Base-by-base conservation (phyloP, 1,139 yeast genomes). In the Taphrina deformans region DNA sequence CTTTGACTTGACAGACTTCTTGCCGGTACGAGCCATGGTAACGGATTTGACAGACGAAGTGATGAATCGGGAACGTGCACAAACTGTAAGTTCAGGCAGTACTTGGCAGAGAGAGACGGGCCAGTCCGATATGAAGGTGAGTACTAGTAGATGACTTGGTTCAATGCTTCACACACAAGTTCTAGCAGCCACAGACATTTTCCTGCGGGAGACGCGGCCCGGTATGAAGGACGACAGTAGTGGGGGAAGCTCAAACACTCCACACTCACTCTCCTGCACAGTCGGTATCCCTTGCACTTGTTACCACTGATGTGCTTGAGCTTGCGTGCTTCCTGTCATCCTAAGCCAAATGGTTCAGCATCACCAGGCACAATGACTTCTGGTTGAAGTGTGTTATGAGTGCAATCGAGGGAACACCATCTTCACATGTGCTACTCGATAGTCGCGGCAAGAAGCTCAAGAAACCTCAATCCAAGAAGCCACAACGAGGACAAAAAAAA, bases 11-110 rank as follows among this genome's bases (percentile, higher is more conserved):
- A 45, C 44, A 9, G 63, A 59, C 40, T 50, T 59, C 24, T 59
- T 59, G 23, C 63, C 63, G 4, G 63, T 59, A 7, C 63, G 46
- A 5, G 63, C 63, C 63, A 59, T 59, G 7, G n/a, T n/a, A 1
- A 5, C n/a, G n/a, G n/a, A n/a, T n/a, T n/a, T n/a, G n/a, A n/a
- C n/a, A n/a, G n/a, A n/a, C n/a, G n/a, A n/a, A n/a, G n/a, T n/a
- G n/a, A n/a, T n/a, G n/a, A n/a, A n/a, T n/a, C n/a, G n/a, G n/a
- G n/a, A n/a, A n/a, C n/a, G n/a, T n/a, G n/a, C n/a, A n/a, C n/a
- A n/a, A n/a, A n/a, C n/a, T n/a, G n/a, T n/a, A n/a, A n/a, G n/a
- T n/a, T n/a, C n/a, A n/a, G n/a, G n/a, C n/a, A n/a, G n/a, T n/a
- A n/a, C n/a, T n/a, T n/a, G n/a, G n/a, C n/a, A n/a, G n/a, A n/a